Percentiles rank a stretch among this genome's conserved stretches.
phyloP scores from a whole-genome alignment of 2,329 filamentous ascomycete genomes.

The Claviceps spartinae region DNA sequence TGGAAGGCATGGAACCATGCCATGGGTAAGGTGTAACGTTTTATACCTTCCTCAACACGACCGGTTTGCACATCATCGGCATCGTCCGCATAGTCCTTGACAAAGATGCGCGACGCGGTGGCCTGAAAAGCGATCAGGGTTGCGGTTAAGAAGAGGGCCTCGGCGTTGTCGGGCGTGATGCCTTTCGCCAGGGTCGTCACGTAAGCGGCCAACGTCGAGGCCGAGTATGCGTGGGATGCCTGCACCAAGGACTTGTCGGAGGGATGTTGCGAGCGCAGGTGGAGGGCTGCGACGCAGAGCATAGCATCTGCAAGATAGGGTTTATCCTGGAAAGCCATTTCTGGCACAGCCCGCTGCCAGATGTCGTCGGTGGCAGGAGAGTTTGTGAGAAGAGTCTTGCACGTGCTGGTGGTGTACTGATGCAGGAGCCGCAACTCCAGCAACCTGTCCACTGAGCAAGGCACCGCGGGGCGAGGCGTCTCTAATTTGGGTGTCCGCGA shows the following conservation, averaged over 20 bases:
- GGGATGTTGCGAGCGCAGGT: conserved; percentile 42
- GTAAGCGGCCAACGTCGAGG: conserved; percentile 48
- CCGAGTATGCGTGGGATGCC: conserved; percentile 52
- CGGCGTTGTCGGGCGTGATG: conserved; percentile 45
- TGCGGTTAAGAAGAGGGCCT: conserved; percentile 48
- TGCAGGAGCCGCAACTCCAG: conserved; percentile 51
- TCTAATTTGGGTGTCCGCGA: conserved; percentile 12
- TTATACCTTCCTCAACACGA: conserved; percentile 19
- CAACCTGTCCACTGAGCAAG: conserved; percentile 29
- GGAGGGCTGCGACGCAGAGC: conserved; percentile 49
- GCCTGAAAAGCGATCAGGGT: conserved; percentile 55
- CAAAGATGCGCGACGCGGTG: conserved; percentile 47
- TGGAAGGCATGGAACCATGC: conserved; percentile 56
- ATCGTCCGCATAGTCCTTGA: conserved; percentile 36
- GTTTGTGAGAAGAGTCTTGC: conserved; percentile 43
- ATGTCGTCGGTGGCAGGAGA: conserved; percentile 38
- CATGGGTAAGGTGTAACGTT: conserved; percentile 42
- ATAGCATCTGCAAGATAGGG: conserved; percentile 49
- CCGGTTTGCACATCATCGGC: conserved; percentile 3
- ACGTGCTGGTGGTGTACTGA: conserved; percentile 48
- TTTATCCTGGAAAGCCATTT: conserved; percentile 44
- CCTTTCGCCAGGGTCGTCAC: conserved; percentile 41
- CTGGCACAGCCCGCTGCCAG: conserved; percentile 47
- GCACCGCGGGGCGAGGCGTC: conserved; percentile 22
- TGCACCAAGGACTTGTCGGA: conserved; percentile 46